Conservation (phyloP, 495 filamentous ascomycete genomes). For the Hypoxylon fuscum region DNA sequence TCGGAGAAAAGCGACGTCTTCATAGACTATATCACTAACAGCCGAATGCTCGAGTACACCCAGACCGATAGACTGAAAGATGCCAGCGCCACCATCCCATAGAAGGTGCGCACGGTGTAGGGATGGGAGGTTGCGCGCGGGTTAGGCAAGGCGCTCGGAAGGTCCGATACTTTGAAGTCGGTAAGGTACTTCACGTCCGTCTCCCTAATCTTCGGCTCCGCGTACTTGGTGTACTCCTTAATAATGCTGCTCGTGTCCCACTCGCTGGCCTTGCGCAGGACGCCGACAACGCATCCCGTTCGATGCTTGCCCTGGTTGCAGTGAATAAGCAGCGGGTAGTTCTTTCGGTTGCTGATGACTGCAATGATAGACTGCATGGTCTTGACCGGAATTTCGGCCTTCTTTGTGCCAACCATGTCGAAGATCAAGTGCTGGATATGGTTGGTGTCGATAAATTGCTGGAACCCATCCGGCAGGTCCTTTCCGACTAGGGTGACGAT, state of each 20-base stretch:
- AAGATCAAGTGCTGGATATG: conserved; percentile 74
- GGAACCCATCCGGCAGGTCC: conserved; percentile 64
- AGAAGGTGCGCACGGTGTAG: conserved; percentile 18
- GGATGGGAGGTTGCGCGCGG: no score
- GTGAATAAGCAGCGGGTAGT: conserved; percentile 82
- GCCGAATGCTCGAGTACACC: conserved; percentile 20
- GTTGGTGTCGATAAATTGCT: conserved; percentile 66
- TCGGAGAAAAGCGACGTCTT: background rate
- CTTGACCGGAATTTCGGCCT: conserved; percentile 65
- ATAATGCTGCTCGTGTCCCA: conserved; percentile 66
- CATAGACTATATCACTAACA: conserved; percentile 16
- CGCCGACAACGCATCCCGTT: conserved; percentile 81
- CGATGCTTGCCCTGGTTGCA: conserved; percentile 94
- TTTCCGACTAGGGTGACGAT: conserved; percentile 83
- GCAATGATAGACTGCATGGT: conserved; percentile 70
- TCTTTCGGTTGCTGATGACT: conserved; percentile 69
- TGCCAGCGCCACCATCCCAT: conserved; percentile 30
- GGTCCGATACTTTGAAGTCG: conserved; percentile 46
- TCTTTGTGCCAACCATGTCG: conserved; percentile 81
- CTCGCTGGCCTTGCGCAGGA: conserved; percentile 70
- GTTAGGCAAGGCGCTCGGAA: conserved; percentile 13
- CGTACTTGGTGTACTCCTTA: conserved; percentile 73
- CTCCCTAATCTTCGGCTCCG: conserved; percentile 68
- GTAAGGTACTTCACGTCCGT: conserved; percentile 61
- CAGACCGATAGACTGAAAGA: conserved; percentile 29